These are phyloP conservation scores for Phyllachora maydis DNA, from an alignment of 2,329 filamentous ascomycete species.

Conservation along the genomic window DNA sequence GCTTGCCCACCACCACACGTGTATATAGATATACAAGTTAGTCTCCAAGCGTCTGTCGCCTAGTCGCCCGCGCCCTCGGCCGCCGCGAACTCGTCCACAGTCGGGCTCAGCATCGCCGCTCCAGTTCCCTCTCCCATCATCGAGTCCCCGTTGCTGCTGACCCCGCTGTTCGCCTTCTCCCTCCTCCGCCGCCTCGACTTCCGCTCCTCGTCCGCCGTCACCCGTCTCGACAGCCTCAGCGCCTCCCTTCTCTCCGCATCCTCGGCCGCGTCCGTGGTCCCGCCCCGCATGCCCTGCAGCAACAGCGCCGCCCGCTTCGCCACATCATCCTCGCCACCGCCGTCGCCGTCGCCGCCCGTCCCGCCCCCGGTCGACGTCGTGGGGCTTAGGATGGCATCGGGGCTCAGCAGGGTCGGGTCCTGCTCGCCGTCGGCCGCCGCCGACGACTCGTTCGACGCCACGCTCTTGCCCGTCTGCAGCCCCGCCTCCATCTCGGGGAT, in stretches of 20 bases:
- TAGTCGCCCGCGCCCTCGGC: conserved; percentile 2
- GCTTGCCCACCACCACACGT: too few species aligned
- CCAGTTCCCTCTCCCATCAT: conserved; percentile 3
- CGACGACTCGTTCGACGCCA: conserved; percentile 15
- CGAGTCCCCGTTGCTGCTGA: conserved; percentile 16
- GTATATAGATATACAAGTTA: too few species aligned
- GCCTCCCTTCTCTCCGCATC: conserved; percentile 33
- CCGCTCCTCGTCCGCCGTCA: conserved; percentile 64
- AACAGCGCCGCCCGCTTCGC: conserved; percentile 68
- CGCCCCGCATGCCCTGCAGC: conserved; percentile 60
- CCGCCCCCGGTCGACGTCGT: too few species aligned
- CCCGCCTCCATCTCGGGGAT: conserved; percentile 31
- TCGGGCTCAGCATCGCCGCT: conserved; percentile 8
- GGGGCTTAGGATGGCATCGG: conserved; percentile 19
- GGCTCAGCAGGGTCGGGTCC: conserved; percentile 29
- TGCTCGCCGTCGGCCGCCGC: too few species aligned
- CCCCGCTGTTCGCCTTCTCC: conserved; percentile 28
- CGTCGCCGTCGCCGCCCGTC: too few species aligned
- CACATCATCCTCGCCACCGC: conserved; percentile 46
- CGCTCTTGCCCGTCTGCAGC: conserved; percentile 10
- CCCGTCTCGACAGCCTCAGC: conserved; percentile 38
- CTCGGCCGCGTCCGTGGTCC: conserved; percentile 37
- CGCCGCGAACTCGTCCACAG: conserved; percentile 5
- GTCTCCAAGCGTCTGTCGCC: too few species aligned
- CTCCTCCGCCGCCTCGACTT: conserved; percentile 44